Evolutionary conservation across 441 rosid genomes (phyloP), one percentile per base, ranked within the genome.

Genomic region (Bruguiera hainesii): DNA sequence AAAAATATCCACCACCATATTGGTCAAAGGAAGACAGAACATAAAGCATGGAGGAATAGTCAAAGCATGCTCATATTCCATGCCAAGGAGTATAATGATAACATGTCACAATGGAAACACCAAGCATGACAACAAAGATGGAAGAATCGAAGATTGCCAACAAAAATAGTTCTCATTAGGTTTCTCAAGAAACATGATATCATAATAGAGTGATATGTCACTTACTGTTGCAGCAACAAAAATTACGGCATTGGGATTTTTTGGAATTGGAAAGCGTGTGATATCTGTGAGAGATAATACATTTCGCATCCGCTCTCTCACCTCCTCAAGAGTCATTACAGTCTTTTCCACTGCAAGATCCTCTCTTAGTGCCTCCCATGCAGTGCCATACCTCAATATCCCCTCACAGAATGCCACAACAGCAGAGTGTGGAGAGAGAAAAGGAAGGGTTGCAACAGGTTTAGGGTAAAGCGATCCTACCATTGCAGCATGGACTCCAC

Each of bases 401-500:
- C 99, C 97, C 78, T 94, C 99, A 66, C 97, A 91, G 85, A 94
- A 94, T 60, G 99, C 99, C 81, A 94, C 98, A 74, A 84, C 97
- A 6, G 99, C 99, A 68, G 97, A 91, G 71, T 94, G 99, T 7
- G 99, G 97, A 59, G 99, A 94, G 42, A 91, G 86, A 81, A 94
- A 94, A 66, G 97, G 99, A 63, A 94, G 85, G 67, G 91, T 94
- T 69, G 99, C 97, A 75, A 94, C 72, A 16, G 97, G 96, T 70
- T 93, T 85, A 48, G 98, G 98, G 83, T 94, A 91, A 76, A 91
- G 87, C 60, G 97, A 88, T 80, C 99, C 99, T 67, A 88, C 92
- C 99, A 91, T 91, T 61, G 97, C 96, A 78, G 99, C 97, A 80
- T 91, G 99, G n/a, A 94, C 99, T 81, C 97, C 98, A 29, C 99